A percentile compares a stretch with the other conserved stretches of the same genome.
Conservation (phyloP, 345 rosid species). For the Sonneratia alba region DNA sequence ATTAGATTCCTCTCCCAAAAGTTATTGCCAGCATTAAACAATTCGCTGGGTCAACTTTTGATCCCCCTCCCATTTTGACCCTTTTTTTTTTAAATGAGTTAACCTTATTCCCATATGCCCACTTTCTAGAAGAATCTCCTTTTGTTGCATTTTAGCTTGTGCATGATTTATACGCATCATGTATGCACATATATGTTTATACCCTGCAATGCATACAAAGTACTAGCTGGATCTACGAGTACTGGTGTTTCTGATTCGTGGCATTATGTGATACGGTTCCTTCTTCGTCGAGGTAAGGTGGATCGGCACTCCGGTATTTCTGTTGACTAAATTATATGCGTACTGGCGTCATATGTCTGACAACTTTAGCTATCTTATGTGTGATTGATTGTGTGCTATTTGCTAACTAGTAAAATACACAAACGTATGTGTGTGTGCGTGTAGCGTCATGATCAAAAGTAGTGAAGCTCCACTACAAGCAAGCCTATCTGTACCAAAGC, state of each 20-base stretch:
- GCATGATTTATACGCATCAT: no score
- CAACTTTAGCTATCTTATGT: background rate
- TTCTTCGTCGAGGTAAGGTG: no score
- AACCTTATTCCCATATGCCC: background rate
- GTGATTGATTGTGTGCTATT: background rate
- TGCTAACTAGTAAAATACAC: background rate
- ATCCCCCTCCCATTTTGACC: constrained; percentile 17
- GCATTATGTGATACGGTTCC: no score
- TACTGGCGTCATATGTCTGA: background rate
- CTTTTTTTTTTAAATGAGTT: constrained; percentile 16
- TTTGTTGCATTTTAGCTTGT: background rate
- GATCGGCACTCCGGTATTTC: no score
- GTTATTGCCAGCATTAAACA: constrained; percentile 11
- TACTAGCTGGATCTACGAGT: no score
- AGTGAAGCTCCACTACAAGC: background rate
- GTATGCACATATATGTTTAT: no score
- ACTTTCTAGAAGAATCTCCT: constrained; percentile 14
- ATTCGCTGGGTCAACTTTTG: constrained; percentile 29
- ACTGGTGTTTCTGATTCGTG: no score
- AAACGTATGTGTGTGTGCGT: no score
- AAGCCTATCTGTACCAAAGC: background rate
- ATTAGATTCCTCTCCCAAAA: background rate
- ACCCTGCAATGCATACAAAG: no score
- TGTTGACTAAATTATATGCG: no score
- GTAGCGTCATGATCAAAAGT: background rate